A percentile compares a stretch with the other conserved stretches of the same genome.
These are phyloP conservation scores for Simplicillium sp. DNA, from an alignment of 2,329 filamentous ascomycete genomes.

Conservation along the genomic window DNA sequence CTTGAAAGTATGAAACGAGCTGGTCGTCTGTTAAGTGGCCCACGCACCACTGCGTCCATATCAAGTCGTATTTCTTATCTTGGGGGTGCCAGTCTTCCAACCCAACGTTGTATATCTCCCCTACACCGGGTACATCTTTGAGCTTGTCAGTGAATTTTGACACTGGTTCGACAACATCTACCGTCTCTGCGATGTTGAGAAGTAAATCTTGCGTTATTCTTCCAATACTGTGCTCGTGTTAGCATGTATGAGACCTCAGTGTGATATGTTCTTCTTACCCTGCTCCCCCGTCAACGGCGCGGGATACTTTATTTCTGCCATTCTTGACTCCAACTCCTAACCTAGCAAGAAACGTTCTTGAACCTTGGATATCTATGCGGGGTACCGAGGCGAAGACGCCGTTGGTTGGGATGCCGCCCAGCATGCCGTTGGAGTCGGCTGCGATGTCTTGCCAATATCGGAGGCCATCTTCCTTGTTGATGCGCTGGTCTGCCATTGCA, in stretches of 20 bases:
- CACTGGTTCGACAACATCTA: constrained; percentile 83
- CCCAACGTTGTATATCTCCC: constrained; percentile 59
- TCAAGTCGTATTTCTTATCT: constrained; percentile 45
- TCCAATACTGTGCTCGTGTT: constrained; percentile 53
- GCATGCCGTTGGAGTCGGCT: constrained; percentile 54
- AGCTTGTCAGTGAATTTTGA: constrained; percentile 66
- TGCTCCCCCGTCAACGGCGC: constrained; percentile 27
- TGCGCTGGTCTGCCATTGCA: no score
- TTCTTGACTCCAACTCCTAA: constrained; percentile 35
- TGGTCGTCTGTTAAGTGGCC: constrained; percentile 72
- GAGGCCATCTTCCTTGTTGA: no score
- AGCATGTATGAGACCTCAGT: background rate
- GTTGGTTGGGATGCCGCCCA: constrained; percentile 52
- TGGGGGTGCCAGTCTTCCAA: constrained; percentile 58
- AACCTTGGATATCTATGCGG: constrained; percentile 60
- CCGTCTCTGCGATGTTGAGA: constrained; percentile 54
- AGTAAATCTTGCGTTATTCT: constrained; percentile 72
- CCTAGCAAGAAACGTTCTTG: constrained; percentile 59
- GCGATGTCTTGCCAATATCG: constrained; percentile 37
- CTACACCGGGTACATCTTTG: constrained; percentile 44
- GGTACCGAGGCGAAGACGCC: constrained; percentile 30
- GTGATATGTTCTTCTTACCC: constrained; percentile 19
- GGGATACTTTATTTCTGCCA: constrained; percentile 17
- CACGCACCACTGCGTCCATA: constrained; percentile 89
- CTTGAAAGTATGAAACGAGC: constrained; percentile 55